Evolutionary conservation across 129 eudicot species (phyloP), one percentile per base, ranked within the genome.

Genomic region (Centella asiatica): DNA sequence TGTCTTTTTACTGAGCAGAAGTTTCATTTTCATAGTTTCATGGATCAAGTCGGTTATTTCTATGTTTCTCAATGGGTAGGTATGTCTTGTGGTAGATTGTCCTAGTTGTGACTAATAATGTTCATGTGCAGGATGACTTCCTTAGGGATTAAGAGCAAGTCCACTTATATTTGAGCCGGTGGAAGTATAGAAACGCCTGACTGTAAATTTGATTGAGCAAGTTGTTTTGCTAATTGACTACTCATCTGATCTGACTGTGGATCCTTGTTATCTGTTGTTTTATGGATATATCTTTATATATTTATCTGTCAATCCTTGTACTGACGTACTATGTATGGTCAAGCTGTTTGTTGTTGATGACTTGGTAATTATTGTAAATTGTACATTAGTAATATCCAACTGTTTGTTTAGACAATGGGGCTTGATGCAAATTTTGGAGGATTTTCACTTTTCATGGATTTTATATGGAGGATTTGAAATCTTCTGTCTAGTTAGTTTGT

Each of bases 71-170:
- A 28, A 10, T 12, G 29, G 14, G 18, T 27, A 23, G 25, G 37
- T 6, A 19, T 0, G 47, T 42, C 2, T 7, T 40, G 17, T 40
- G 45, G 45, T 40, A 9, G 3, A 13, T 40, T 42, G 47, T 42
- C 47, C 15, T 42, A 15, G 42, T 42, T 17, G n/a, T 42, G 47
- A 42, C 19, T 2, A 42, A n/a, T 11, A 42, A 42, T 15, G n/a
- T 42, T 42, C 4, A 40, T 74, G 60, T 60, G 74, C 70, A 68
- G 66, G 71, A 48, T 1, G 29, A 8, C 50, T 37, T 20, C 20
- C 36, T 53, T 27, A 42, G 59, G 58, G 74, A 34, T n/a, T 32
- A n/a, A 18, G 63, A 34, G 63, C 15, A 31, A 49, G 60, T 28
- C 62, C 55, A 31, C 28, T n/a, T n/a, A n/a, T 72, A 36, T 26